These are phyloP conservation scores for Polysphondylium violaceum DNA, from an alignment of 78 protist species.

Conservation along the genomic window DNA sequence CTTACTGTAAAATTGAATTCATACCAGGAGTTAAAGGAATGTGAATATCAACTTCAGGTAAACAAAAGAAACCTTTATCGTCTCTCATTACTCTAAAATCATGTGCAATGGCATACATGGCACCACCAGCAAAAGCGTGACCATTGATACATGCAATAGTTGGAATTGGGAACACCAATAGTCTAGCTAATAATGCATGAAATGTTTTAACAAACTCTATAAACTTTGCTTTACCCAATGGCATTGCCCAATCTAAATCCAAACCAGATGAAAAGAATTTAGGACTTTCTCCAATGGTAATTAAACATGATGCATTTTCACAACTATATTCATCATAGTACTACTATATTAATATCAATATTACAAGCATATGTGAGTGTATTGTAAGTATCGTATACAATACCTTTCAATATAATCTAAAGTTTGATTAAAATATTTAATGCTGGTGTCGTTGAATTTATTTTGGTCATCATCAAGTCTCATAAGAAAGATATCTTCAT, in stretches of 20 bases:
- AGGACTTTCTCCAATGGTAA: constrained; percentile 36
- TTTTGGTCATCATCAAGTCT: constrained; percentile 59
- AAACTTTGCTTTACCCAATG: not conserved
- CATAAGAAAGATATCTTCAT: constrained; percentile 35
- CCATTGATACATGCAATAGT: constrained; percentile 52
- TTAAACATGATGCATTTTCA: constrained; percentile 74
- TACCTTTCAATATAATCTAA: constrained; percentile 68
- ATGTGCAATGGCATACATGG: constrained; percentile 62
- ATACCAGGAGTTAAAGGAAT: constrained; percentile 78
- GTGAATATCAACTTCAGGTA: constrained; percentile 71
- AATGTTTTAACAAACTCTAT: constrained; percentile 19
- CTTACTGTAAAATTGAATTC: constrained; percentile 66
- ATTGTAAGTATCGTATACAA: not conserved
- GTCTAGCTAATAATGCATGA: constrained; percentile 35
- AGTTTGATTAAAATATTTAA: constrained; percentile 41
- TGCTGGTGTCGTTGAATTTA: constrained; percentile 38
- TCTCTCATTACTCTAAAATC: constrained; percentile 59
- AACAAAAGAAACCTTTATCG: constrained; percentile 76
- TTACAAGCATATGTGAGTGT: not conserved
- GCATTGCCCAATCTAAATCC: constrained; percentile 67
- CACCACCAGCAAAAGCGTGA: constrained; percentile 76
- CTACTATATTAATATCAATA: not conserved
- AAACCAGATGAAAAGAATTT: constrained; percentile 70
- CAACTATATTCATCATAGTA: not conserved
- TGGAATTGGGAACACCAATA: constrained; percentile 67